Evolutionary conservation across 2,329 filamentous ascomycete genomes (phyloP).

Genomic region (Alternaria sp.): DNA sequence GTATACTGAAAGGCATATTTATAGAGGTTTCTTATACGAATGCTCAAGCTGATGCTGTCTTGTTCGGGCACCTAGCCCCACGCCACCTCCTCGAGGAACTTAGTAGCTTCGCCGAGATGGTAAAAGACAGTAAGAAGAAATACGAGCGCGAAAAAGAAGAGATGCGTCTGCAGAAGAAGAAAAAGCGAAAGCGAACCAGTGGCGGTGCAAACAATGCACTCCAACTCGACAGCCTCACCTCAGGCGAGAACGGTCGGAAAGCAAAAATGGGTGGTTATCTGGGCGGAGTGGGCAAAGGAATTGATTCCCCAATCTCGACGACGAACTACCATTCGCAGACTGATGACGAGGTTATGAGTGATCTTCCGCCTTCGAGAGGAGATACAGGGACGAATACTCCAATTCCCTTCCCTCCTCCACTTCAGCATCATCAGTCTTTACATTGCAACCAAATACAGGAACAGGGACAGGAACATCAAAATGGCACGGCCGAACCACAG

Average conservation of each 20-base stretch:
- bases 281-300: slow-evolving; percentile 15
- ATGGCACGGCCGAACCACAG: neutral
- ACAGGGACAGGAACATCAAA: neutral
- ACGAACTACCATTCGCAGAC: slow-evolving; percentile 7
- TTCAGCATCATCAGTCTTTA: neutral
- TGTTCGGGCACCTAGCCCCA: slow-evolving; percentile 91
- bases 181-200: slow-evolving; percentile 70
- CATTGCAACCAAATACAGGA: neutral
- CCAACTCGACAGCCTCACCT: slow-evolving; percentile 20
- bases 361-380: slow-evolving; percentile 26
- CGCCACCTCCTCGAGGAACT: slow-evolving; percentile 84
- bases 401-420: slow-evolving; percentile 2
- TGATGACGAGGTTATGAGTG: slow-evolving; percentile 44
- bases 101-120: slow-evolving; percentile 73
- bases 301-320: slow-evolving; percentile 25
- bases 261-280: slow-evolving; percentile 19
- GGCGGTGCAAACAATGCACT: slow-evolving; percentile 42
- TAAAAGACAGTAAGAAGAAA: slow-evolving; percentile 61
- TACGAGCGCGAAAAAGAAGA: slow-evolving; percentile 46
- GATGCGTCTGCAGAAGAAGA: slow-evolving; percentile 53
- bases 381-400: slow-evolving; percentile 36
- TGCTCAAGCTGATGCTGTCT: slow-evolving; percentile 74
- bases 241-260: slow-evolving; percentile 21
- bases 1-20: slow-evolving; percentile 80
- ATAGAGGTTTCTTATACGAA: slow-evolving; percentile 97